phyloP scores from a whole-genome alignment of 202 grass and related monocot species.

The Carex sylvatica region DNA sequence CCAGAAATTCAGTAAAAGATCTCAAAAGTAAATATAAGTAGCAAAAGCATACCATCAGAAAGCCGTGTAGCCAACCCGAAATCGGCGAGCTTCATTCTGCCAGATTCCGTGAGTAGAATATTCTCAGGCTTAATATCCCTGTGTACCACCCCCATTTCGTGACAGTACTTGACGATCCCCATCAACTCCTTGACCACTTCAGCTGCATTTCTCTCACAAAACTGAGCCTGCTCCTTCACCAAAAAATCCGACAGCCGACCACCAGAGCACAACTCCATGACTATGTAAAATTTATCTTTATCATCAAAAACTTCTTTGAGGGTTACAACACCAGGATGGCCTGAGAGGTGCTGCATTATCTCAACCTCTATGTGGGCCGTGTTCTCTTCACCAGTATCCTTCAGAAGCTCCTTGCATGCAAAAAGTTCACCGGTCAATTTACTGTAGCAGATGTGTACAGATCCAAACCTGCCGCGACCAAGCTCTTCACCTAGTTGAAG shows the following conservation, averaged over 20 bases:
- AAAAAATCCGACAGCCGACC: constrained; percentile 68
- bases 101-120: constrained; percentile 62
- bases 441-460: constrained; percentile 75
- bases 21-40: constrained; percentile 10
- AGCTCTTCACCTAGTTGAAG: constrained; percentile 43
- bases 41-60: constrained; percentile 53
- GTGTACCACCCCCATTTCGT: constrained; percentile 91
- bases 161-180: constrained; percentile 79
- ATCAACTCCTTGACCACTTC: constrained; percentile 63
- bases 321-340: constrained; percentile 80
- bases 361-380: constrained; percentile 94
- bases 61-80: constrained; percentile 83
- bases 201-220: constrained; percentile 65
- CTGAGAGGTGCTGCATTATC: constrained; percentile 99
- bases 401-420: constrained; percentile 80
- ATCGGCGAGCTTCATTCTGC: constrained; percentile 78
- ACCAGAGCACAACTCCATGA: constrained; percentile 87
- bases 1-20: neutral
- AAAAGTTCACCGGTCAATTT: constrained; percentile 42
- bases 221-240: constrained; percentile 34
- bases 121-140: constrained; percentile 96
- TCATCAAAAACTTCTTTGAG: constrained; percentile 93
- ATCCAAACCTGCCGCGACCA: constrained; percentile 85
- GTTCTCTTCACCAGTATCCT: constrained; percentile 65
- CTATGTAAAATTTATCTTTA: constrained; percentile 60